Evolutionary conservation across 768 basidiomycete genomes (phyloP).

Genomic region (Boletus bicolor): DNA sequence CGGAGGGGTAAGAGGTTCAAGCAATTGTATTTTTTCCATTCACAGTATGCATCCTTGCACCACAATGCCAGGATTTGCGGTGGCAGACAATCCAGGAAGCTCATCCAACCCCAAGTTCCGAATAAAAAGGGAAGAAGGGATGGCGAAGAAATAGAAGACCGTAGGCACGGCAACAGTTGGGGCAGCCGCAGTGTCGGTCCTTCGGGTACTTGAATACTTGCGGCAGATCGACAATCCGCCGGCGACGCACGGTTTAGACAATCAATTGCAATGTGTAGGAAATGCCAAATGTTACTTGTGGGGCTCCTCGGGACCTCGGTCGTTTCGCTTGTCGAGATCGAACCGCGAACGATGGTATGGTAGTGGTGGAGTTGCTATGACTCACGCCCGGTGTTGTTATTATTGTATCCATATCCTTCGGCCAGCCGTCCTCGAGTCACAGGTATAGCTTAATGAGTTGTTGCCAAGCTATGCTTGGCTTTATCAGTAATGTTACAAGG

Average conservation of each 20-base stretch:
- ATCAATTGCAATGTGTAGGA: background rate
- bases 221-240: background rate
- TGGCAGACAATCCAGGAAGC: background rate
- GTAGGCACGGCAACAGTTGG: conserved; percentile 12
- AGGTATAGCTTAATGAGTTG: too few species aligned
- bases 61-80: background rate
- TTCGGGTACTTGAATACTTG: background rate
- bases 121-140: background rate
- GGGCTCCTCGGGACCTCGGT: conserved; percentile 17
- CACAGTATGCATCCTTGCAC: background rate
- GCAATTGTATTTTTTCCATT: background rate
- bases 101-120: conserved; percentile 3
- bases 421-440: background rate
- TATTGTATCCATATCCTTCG: background rate
- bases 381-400: background rate
- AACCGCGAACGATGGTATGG: background rate
- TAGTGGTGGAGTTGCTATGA: background rate
- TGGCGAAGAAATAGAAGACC: background rate
- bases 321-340: background rate
- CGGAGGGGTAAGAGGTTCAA: background rate
- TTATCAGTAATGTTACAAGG: too few species aligned
- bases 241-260: background rate
- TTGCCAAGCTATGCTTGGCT: too few species aligned
- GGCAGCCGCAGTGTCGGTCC: background rate
- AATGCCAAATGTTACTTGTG: background rate